A percentile compares a stretch with the other conserved stretches of the same genome.
Conservation (phyloP, 352 stramenopile species). For the Pythium rishiriense region DNA sequence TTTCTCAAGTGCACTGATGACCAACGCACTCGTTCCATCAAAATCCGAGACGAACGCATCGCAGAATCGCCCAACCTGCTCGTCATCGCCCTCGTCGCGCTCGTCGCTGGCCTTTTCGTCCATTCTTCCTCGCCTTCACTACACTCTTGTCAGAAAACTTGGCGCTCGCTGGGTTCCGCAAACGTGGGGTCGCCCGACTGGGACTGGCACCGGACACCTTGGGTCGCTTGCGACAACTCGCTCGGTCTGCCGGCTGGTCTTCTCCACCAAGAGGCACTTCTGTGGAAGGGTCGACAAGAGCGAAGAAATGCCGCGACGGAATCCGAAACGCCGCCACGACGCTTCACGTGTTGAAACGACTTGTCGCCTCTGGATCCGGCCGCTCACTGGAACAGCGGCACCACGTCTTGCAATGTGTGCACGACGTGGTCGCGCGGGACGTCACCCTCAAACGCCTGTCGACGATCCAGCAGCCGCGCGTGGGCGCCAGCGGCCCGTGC, state of each 20-base stretch:
- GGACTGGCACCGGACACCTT: background rate
- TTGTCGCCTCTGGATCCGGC: background rate
- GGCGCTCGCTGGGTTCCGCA: background rate
- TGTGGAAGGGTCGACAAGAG: constrained; percentile 2
- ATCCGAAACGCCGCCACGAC: constrained; percentile 7
- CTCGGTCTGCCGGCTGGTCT: background rate
- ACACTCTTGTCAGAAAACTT: background rate
- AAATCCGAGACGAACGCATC: constrained; percentile 53
- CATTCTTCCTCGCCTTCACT: constrained; percentile 1
- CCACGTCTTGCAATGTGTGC: constrained; percentile 27
- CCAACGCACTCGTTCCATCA: constrained; percentile 42
- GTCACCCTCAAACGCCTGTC: background rate
- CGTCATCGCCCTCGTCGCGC: constrained; percentile 6
- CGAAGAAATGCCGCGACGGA: background rate
- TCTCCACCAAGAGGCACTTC: constrained; percentile 5
- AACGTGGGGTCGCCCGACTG: background rate
- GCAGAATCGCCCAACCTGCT: constrained; percentile 25
- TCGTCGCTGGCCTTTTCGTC: constrained; percentile 2
- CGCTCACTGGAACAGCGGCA: constrained; percentile 19
- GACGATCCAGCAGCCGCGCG: constrained; percentile 44
- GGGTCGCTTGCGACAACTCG: background rate
- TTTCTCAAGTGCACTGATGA: constrained; percentile 50
- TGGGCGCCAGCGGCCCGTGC: constrained; percentile 39
- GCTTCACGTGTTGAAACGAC: constrained; percentile 11
- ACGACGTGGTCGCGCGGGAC: constrained; percentile 33